Percentiles rank a stretch among this genome's conserved stretches.
Evolutionary conservation across 805 yeast genomes (phyloP).

Genomic region (Wilhelminamyces savonicus): DNA sequence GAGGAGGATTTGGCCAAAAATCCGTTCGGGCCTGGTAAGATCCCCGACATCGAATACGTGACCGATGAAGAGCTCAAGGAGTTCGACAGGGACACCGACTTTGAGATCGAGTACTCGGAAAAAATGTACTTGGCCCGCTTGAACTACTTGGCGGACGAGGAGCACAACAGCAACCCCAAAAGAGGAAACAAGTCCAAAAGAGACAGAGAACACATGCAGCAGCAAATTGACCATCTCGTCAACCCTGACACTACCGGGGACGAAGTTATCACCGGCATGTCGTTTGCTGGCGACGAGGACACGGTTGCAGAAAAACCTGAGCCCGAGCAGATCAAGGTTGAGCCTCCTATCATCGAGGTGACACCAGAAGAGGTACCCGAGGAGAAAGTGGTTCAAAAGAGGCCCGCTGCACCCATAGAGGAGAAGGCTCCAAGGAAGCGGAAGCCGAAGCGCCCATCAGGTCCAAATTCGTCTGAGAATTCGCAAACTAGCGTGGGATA

Average conservation of each 20-base stretch:
- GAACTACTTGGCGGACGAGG: slow-evolving; percentile 34
- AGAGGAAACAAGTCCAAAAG: slow-evolving; percentile 24
- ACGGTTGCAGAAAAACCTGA: slow-evolving; percentile 7
- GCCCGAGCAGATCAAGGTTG: slow-evolving; percentile 2
- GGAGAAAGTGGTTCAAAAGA: too few relatives aligned
- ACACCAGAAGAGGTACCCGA: too few relatives aligned
- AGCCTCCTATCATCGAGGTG: too few relatives aligned
- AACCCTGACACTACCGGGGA: slow-evolving; percentile 1
- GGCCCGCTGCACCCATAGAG: too few relatives aligned
- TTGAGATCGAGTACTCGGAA: slow-evolving; percentile 42
- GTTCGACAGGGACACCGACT: slow-evolving; percentile 43
- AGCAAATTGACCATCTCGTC: slow-evolving; percentile 1
- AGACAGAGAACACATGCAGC: slow-evolving; percentile 11
- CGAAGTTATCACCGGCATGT: too few relatives aligned
- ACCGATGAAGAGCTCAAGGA: slow-evolving; percentile 17
- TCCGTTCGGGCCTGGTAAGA: slow-evolving; percentile 47
- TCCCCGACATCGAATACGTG: slow-evolving; percentile 32
- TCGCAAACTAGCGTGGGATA: too few relatives aligned
- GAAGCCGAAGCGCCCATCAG: too few relatives aligned
- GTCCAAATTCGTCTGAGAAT: too few relatives aligned
- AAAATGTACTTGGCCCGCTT: slow-evolving; percentile 41
- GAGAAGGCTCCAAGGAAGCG: too few relatives aligned
- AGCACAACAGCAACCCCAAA: slow-evolving; percentile 25
- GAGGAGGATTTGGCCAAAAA: slow-evolving; percentile 44
- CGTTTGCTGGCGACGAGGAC: slow-evolving; percentile 12